Base-by-base conservation (phyloP, 176 grass and related monocot genomes). In the Raddia distichophylla region DNA sequence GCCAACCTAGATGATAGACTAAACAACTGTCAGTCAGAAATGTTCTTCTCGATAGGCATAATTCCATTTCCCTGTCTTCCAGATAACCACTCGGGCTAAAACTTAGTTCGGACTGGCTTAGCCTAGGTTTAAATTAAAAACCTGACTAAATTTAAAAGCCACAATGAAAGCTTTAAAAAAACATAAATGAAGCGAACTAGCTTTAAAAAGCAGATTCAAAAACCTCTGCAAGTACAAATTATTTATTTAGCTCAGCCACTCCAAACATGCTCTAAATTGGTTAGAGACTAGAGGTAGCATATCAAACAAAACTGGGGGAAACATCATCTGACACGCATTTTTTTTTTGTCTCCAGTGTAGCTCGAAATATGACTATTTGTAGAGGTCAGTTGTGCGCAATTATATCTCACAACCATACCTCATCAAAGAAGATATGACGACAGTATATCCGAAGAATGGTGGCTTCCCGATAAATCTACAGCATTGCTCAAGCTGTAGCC, bases 401-500 rank as follows among this genome's bases (percentile, higher is more conserved):
- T 71, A 40, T 62, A 27, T 20, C 54, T 74, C 54, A n/a, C 19
- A 47, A 53, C 43, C 76, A 69, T 68, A 60, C 34, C 87, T 74
- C 37, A 22, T 64, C 33, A 55, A 16, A 57, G 67, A 57, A 62
- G 27, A 79, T 33, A 45, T 16, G 64, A 64, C 10, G 37, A 17
- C 8, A 79, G 52, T 63, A 33, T 46, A 55, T 75, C 61, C 7
- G 4, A 54, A 63, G 22, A 69, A 42, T 1, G 48, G 45, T 33
- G 2, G 44, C n/a, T 74, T 51, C 8, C 2, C 0, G 53, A 34
- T 64, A 71, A 56, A 78, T 65, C 67, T 64, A 73, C 55, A 70
- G 32, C 54, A 19, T 54, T 14, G 67, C 43, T 89, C 73, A 94
- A 66, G 44, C 22, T 69, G 76, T 61, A 52, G 73, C 78, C 52